These are phyloP conservation scores for Rhododendron molle DNA, from an alignment of 148 eudicot genomes.

Conservation along the genomic window DNA sequence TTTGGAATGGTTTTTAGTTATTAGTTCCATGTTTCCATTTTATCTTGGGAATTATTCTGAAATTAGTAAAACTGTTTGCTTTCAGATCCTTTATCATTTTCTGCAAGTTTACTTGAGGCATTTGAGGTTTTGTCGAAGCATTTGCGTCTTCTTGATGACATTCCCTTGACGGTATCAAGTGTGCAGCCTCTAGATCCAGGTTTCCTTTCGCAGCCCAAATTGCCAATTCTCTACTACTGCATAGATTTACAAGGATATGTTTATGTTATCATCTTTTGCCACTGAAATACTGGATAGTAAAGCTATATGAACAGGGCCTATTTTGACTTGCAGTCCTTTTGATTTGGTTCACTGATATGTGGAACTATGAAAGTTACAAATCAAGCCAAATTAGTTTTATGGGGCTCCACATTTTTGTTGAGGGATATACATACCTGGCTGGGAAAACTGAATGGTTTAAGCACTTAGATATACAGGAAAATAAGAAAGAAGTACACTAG, in stretches of 20 bases:
- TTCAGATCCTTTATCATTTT: constrained; percentile 70
- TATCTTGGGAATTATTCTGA: background rate
- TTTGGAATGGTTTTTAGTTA: background rate
- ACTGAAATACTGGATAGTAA: background rate
- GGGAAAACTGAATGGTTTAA: background rate
- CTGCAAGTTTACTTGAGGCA: constrained; percentile 53
- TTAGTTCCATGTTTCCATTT: background rate
- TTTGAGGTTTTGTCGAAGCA: constrained; percentile 61
- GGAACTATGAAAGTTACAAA: background rate
- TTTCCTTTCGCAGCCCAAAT: constrained; percentile 18
- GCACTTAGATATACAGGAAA: background rate
- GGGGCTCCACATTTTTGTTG: background rate
- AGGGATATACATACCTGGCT: background rate
- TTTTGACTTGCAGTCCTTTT: background rate
- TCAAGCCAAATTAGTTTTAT: background rate
- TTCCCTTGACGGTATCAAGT: constrained; percentile 83
- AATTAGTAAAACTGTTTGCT: background rate
- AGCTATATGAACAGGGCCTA: background rate
- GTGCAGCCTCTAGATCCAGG: constrained; percentile 95
- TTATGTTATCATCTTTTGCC: background rate
- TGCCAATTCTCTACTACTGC: background rate
- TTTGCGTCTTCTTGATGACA: constrained; percentile 68
- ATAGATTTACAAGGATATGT: background rate
- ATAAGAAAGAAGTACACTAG: background rate
- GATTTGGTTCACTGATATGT: background rate